These are phyloP conservation scores for Phallus indusiatus DNA, from an alignment of 768 basidiomycete species.

Conservation along the genomic window DNA sequence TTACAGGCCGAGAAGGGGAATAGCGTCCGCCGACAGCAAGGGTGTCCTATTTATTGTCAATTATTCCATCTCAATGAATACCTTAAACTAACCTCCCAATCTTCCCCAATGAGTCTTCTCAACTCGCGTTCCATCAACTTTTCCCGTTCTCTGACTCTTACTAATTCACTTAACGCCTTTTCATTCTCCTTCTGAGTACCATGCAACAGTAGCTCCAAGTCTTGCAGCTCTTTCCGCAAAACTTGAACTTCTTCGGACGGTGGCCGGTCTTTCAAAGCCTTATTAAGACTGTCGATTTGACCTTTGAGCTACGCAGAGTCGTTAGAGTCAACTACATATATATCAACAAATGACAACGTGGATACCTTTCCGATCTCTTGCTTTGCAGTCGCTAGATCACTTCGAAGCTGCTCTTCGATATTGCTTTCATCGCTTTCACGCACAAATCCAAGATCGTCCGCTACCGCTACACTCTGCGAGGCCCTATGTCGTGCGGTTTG, in stretches of 20 bases:
- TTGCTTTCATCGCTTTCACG: conserved; percentile 47
- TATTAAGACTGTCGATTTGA: conserved; percentile 54
- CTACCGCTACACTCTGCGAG: conserved; percentile 20
- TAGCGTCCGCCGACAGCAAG: conserved; percentile 3
- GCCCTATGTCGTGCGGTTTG: conserved; percentile 53
- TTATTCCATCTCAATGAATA: not conserved
- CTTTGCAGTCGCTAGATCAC: conserved; percentile 57
- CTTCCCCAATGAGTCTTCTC: conserved; percentile 60
- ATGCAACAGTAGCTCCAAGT: conserved; percentile 64
- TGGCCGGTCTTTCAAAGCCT: conserved; percentile 57
- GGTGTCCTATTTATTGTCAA: not conserved
- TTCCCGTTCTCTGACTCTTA: conserved; percentile 60
- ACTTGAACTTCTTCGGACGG: conserved; percentile 57
- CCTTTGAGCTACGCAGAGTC: conserved; percentile 40
- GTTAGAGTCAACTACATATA: not conserved
- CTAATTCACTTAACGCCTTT: conserved; percentile 71
- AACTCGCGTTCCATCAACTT: conserved; percentile 70
- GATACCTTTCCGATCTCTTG: conserved; percentile 60
- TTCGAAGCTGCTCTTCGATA: conserved; percentile 50
- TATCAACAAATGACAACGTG: not conserved
- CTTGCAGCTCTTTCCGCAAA: conserved; percentile 63
- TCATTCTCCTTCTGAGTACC: conserved; percentile 85
- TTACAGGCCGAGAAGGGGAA: not conserved
- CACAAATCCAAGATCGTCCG: conserved; percentile 53
- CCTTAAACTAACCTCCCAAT: conserved; percentile 59